These are phyloP conservation scores for Westerdykella ornata DNA, from an alignment of 2,329 filamentous ascomycete species.

Conservation along the genomic window DNA sequence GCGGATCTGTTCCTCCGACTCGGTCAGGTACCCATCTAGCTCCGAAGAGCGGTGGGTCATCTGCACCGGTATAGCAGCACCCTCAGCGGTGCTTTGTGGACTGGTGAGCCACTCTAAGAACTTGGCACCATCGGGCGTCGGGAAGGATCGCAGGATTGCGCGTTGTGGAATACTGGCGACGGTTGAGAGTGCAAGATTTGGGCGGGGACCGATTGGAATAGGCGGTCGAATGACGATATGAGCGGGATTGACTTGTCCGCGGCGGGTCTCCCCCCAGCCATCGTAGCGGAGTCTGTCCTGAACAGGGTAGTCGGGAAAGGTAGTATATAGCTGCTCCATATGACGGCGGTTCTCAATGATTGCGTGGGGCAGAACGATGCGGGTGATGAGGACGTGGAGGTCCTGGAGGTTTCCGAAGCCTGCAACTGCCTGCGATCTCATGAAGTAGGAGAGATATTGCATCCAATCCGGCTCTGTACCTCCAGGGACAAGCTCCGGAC, in stretches of 20 bases:
- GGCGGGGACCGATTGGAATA: background rate
- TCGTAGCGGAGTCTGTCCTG: constrained; percentile 10
- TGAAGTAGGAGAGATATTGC: constrained; percentile 4
- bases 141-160: constrained; percentile 5
- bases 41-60: constrained; percentile 3
- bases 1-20: constrained; percentile 6
- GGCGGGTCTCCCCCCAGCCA: constrained; percentile 1
- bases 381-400: constrained; percentile 9
- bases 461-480: constrained; percentile 8
- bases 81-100: background rate
- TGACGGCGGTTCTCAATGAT: constrained; percentile 9
- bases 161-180: constrained; percentile 1
- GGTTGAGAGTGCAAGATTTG: background rate
- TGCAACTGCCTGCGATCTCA: background rate
- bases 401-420: constrained; percentile 11
- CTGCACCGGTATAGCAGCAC: constrained; percentile 1
- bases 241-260: background rate
- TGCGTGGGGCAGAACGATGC: constrained; percentile 8
- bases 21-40: constrained; percentile 6
- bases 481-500: background rate
- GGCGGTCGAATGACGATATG: background rate
- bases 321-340: constrained; percentile 7
- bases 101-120: constrained; percentile 9
- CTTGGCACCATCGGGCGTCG: constrained; percentile 6
- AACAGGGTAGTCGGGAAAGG: background rate